Evolutionary conservation across 2,329 filamentous ascomycete species (phyloP).

Genomic region (Apiospora sp.): DNA sequence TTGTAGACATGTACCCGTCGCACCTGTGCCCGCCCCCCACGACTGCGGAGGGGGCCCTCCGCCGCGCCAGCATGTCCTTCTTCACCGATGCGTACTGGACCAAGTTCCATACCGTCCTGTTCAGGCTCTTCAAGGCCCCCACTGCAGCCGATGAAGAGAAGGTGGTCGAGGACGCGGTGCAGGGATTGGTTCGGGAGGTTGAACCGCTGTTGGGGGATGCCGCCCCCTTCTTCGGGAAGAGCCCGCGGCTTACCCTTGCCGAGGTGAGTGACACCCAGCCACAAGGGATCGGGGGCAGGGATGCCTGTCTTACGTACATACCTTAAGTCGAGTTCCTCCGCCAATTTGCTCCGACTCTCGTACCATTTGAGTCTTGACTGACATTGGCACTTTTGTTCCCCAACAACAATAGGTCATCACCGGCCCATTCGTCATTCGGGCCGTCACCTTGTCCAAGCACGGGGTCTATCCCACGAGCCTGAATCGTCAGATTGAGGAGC

Average conservation of each 20-base stretch:
- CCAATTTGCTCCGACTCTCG: background rate
- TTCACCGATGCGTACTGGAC: conserved; percentile 30
- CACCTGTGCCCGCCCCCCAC: conserved; percentile 28
- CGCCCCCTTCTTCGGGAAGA: conserved; percentile 28
- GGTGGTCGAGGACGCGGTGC: conserved; percentile 25
- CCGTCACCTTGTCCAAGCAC: conserved; percentile 27
- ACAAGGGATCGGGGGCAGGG: background rate
- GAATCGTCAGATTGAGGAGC: conserved; percentile 22
- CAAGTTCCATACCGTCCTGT: conserved; percentile 28
- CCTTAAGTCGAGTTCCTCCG: conserved; percentile 4
- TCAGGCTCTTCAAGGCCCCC: conserved; percentile 25
- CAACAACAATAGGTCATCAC: conserved; percentile 25
- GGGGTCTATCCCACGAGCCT: conserved; percentile 28
- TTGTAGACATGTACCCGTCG: conserved; percentile 26
- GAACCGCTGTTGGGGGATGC: conserved; percentile 29
- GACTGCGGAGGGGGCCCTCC: conserved; percentile 27
- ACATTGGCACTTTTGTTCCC: background rate
- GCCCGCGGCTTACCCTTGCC: conserved; percentile 28
- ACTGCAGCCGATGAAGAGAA: conserved; percentile 24
- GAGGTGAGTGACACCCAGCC: conserved; percentile 25
- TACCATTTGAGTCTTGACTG: background rate
- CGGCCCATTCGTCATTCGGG: conserved; percentile 28
- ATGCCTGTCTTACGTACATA: background rate
- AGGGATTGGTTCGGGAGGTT: conserved; percentile 26
- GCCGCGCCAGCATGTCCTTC: conserved; percentile 27